Conservation (phyloP, 305 asterid species). For the Ilex paraguariensis region DNA sequence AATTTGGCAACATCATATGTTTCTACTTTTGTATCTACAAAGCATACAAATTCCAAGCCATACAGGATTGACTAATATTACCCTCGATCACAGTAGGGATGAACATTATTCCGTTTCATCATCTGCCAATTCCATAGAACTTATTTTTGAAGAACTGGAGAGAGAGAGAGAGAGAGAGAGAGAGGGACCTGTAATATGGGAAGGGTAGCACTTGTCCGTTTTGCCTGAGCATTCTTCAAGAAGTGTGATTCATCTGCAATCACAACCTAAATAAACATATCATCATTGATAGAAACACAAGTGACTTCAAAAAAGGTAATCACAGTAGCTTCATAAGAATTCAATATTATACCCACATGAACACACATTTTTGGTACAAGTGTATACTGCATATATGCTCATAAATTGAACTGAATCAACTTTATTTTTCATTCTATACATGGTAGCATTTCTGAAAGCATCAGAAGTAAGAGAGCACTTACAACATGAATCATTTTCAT, state of each 20-base stretch:
- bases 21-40: not conserved
- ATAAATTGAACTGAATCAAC: too few relatives aligned
- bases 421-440: too few relatives aligned
- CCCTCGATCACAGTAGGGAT: not conserved
- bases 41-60: not conserved
- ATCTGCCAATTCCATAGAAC: slow-evolving; percentile 3
- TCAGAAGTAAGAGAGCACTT: too few relatives aligned
- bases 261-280: slow-evolving; percentile 60
- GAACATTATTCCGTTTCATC: not conserved
- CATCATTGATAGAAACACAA: slow-evolving; percentile 16
- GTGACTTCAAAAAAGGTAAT: too few relatives aligned
- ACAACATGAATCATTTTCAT: too few relatives aligned
- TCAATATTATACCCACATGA: too few relatives aligned
- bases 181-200: slow-evolving; percentile 80
- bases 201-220: slow-evolving; percentile 77
- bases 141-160: too few relatives aligned
- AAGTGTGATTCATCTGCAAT: slow-evolving; percentile 99
- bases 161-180: slow-evolving; percentile 5
- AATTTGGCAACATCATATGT: not conserved
- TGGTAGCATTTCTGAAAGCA: too few relatives aligned
- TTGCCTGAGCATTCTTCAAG: slow-evolving; percentile 95
- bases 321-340: too few relatives aligned
- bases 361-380: too few relatives aligned
- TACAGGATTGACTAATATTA: not conserved
- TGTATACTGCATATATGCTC: too few relatives aligned